A percentile compares a stretch with the other conserved stretches of the same genome.
Evolutionary conservation across 306 rosid species (phyloP).

Genomic region (Aeschynomene evenia): DNA sequence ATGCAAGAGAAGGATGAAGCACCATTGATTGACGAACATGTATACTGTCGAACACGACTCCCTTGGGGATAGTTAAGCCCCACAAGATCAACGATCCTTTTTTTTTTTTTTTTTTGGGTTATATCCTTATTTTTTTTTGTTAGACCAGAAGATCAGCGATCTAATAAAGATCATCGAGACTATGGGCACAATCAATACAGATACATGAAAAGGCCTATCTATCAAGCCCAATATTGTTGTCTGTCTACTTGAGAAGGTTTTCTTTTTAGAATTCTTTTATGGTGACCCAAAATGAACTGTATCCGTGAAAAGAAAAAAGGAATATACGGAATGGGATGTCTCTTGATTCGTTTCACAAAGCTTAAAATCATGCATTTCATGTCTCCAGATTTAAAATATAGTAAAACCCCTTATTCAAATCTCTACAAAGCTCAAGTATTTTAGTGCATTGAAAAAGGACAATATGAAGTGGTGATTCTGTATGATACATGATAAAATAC

Average conservation of each 20-base stretch:
- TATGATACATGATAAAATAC: background rate
- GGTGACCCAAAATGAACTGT: background rate
- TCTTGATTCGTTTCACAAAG: background rate
- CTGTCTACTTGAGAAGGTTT: background rate
- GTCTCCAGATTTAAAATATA: background rate
- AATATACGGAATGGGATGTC: background rate
- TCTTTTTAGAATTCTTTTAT: background rate
- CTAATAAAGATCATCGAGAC: too few species aligned
- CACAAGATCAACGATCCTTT: too few species aligned
- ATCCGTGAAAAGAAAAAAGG: too few species aligned
- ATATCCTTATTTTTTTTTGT: too few species aligned
- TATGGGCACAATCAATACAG: background rate
- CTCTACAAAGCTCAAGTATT: too few species aligned
- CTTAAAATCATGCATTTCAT: background rate
- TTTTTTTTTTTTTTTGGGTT: too few species aligned
- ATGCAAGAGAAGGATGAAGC: too few species aligned
- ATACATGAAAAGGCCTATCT: background rate
- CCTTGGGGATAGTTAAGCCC: too few species aligned
- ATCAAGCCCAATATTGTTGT: background rate
- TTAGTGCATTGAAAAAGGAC: background rate
- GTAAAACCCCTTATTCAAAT: background rate
- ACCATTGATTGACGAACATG: too few species aligned
- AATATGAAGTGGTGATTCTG: background rate
- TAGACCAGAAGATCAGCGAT: too few species aligned
- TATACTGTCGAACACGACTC: too few species aligned